phyloP scores from a whole-genome alignment of 495 filamentous ascomycete species.

The Neurospora sp. region DNA sequence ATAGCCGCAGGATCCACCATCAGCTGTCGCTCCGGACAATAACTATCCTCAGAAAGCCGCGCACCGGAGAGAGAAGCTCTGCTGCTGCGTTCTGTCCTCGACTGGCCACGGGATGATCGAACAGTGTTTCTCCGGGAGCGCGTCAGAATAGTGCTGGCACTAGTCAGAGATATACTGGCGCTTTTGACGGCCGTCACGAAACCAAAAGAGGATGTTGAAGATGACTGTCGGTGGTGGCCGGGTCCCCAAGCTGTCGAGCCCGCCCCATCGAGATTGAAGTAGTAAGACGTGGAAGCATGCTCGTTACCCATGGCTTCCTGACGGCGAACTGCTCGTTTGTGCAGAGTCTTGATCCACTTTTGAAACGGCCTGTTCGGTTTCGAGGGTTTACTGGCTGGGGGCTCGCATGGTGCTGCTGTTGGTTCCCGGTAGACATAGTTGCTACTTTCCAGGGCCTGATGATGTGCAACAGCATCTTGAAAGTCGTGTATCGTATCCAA shows the following conservation, averaged over 20 bases:
- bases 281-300: constrained; percentile 31
- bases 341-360: constrained; percentile 49
- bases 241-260: constrained; percentile 12
- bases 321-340: constrained; percentile 35
- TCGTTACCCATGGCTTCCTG: constrained; percentile 20
- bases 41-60: constrained; percentile 60
- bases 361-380: constrained; percentile 35
- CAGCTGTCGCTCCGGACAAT: constrained; percentile 39
- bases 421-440: constrained; percentile 15
- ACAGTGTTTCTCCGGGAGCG: constrained; percentile 46
- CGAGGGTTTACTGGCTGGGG: background rate
- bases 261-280: constrained; percentile 20
- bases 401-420: background rate
- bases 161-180: constrained; percentile 60
- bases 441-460: constrained; percentile 15
- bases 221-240: constrained; percentile 45
- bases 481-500: constrained; percentile 35
- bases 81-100: constrained; percentile 54
- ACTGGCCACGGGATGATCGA: constrained; percentile 42
- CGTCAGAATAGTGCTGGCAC: constrained; percentile 48
- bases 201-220: constrained; percentile 59
- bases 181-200: constrained; percentile 71
- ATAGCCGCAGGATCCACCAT: constrained; percentile 61
- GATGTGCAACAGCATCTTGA: constrained; percentile 20
- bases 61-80: constrained; percentile 46